phyloP scores from a whole-genome alignment of 2,329 filamentous ascomycete species.

The Juglanconis juglandina region DNA sequence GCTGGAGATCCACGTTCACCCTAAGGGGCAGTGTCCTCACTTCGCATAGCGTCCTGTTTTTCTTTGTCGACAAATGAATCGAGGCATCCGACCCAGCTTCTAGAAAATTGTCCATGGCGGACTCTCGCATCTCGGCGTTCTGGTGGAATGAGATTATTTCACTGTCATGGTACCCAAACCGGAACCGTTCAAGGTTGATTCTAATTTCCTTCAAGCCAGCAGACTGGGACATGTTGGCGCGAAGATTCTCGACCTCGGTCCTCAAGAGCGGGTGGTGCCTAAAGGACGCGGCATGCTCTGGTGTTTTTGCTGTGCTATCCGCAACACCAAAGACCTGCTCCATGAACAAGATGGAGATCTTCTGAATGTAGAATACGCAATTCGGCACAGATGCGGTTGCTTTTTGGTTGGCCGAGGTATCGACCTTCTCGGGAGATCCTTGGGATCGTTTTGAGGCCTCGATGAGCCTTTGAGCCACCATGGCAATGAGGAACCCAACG shows the following conservation, averaged over 20 bases:
- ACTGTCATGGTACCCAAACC: conserved; percentile 59
- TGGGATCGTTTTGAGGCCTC: conserved; percentile 36
- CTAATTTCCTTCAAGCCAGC: conserved; percentile 31
- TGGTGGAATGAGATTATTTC: conserved; percentile 63
- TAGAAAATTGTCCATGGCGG: conserved; percentile 56
- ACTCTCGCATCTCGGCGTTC: conserved; percentile 54
- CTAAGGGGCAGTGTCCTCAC: conserved; percentile 74
- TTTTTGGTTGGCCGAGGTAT: conserved; percentile 19
- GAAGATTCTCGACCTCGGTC: conserved; percentile 44
- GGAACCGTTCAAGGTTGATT: conserved; percentile 54
- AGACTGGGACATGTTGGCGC: conserved; percentile 28
- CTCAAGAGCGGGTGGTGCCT: conserved; percentile 52
- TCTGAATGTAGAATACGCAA: conserved; percentile 44
- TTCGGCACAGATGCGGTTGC: conserved; percentile 28
- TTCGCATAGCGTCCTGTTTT: conserved; percentile 51
- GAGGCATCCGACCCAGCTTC: conserved; percentile 56
- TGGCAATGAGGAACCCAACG: conserved; percentile 52
- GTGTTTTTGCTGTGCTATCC: conserved; percentile 33
- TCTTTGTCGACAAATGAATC: conserved; percentile 46
- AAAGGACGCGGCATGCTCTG: conserved; percentile 40
- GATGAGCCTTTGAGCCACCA: conserved; percentile 47
- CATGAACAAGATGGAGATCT: conserved; percentile 53
- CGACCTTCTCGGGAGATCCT: neutral
- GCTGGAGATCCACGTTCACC: conserved; percentile 72
- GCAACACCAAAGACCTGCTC: conserved; percentile 52